phyloP scores from a whole-genome alignment of 352 stramenopile species.

The Globisporangium cylindrosporum region DNA sequence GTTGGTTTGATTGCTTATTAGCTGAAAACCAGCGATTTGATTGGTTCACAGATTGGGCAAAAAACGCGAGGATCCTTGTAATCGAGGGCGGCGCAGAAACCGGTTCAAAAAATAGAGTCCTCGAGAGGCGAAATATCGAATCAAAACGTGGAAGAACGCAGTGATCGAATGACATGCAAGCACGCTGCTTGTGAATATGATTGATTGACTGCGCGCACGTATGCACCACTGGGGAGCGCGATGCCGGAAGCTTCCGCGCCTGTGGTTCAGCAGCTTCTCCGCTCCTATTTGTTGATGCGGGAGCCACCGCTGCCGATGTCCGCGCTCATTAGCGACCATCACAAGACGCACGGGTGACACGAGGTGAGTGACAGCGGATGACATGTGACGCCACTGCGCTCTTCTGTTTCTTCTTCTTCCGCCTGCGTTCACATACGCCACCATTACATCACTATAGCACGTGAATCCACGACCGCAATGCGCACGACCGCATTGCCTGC shows the following conservation, averaged over 20 bases:
- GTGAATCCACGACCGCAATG: neutral
- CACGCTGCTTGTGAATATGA: too few relatives aligned
- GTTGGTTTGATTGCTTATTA: too few relatives aligned
- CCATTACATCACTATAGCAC: neutral
- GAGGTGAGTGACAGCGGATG: neutral
- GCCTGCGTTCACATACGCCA: neutral
- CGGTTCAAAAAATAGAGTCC: too few relatives aligned
- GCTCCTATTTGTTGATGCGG: slow-evolving; percentile 1
- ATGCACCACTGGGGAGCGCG: neutral
- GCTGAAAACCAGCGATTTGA: too few relatives aligned
- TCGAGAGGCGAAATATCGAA: too few relatives aligned
- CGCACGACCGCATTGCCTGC: neutral
- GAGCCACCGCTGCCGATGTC: neutral
- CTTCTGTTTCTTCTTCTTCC: neutral
- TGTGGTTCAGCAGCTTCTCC: neutral
- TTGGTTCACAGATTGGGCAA: too few relatives aligned
- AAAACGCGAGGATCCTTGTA: too few relatives aligned
- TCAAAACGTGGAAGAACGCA: too few relatives aligned
- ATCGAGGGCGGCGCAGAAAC: too few relatives aligned
- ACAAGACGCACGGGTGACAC: neutral
- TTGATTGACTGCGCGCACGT: too few relatives aligned
- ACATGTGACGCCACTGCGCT: neutral
- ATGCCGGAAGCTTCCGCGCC: slow-evolving; percentile 2
- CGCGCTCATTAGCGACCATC: neutral
- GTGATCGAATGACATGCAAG: too few relatives aligned